These are phyloP conservation scores for Aspergillus texensis DNA, from an alignment of 2,329 filamentous ascomycete genomes.

Conservation along the genomic window DNA sequence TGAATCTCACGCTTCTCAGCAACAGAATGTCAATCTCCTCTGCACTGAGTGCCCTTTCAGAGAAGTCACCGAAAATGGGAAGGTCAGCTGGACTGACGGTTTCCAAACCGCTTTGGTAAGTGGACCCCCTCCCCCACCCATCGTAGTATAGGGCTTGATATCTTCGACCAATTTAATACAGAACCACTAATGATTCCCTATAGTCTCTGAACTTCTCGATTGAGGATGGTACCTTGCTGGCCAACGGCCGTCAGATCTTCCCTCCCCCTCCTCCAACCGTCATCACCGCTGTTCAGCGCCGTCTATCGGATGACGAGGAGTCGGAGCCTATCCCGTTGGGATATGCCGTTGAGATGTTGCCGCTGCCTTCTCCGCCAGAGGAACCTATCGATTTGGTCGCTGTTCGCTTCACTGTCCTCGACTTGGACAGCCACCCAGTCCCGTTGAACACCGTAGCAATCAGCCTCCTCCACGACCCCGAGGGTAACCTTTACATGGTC, in stretches of 20 bases:
- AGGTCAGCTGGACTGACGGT: slow-evolving; percentile 37
- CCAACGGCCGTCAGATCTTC: slow-evolving; percentile 45
- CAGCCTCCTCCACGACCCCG: slow-evolving; percentile 39
- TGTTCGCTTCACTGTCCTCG: slow-evolving; percentile 50
- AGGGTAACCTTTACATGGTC: slow-evolving; percentile 41
- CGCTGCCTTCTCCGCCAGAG: slow-evolving; percentile 31
- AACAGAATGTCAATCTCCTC: slow-evolving; percentile 33
- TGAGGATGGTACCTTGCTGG: slow-evolving; percentile 36
- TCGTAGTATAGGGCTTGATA: neutral
- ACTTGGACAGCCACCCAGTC: slow-evolving; percentile 45
- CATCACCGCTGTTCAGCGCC: slow-evolving; percentile 38
- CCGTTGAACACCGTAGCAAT: slow-evolving; percentile 48
- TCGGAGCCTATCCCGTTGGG: slow-evolving; percentile 43
- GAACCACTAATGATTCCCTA: slow-evolving; percentile 4
- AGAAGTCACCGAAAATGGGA: slow-evolving; percentile 30
- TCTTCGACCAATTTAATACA: neutral
- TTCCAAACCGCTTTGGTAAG: slow-evolving; percentile 42
- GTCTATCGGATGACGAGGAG: slow-evolving; percentile 38
- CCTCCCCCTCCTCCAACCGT: slow-evolving; percentile 35
- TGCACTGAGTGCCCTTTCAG: slow-evolving; percentile 46
- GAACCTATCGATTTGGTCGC: slow-evolving; percentile 39
- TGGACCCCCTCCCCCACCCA: slow-evolving; percentile 3
- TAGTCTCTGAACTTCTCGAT: slow-evolving; percentile 42
- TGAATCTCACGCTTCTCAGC: slow-evolving; percentile 28
- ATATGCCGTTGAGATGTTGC: slow-evolving; percentile 46